Conservation (phyloP, 441 rosid species). For the Breynia disticha region DNA sequence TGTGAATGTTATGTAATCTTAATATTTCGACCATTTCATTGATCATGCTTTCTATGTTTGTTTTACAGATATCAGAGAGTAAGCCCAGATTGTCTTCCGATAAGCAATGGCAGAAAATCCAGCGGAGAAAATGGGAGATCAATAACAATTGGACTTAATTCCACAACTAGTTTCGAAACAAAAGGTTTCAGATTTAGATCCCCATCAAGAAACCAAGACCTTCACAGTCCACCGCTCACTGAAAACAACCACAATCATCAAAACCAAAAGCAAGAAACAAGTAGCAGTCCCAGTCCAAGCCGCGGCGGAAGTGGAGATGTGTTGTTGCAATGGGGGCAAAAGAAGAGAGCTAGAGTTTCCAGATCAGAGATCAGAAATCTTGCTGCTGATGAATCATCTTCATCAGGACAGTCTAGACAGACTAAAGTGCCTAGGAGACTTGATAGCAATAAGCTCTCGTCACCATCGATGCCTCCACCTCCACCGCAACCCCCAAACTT, state of each 20-base stretch:
- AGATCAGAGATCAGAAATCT: slow-evolving; percentile 36
- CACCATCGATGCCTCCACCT: slow-evolving; percentile 30
- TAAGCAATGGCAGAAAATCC: slow-evolving; percentile 35
- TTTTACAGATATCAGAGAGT: slow-evolving; percentile 59
- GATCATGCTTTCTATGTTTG: not conserved
- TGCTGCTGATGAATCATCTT: slow-evolving; percentile 23
- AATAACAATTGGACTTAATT: slow-evolving; percentile 10
- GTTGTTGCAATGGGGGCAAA: slow-evolving; percentile 61
- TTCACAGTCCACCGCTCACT: slow-evolving; percentile 14
- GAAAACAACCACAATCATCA: slow-evolving; percentile 7
- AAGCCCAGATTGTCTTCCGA: slow-evolving; percentile 43
- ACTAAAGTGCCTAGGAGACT: slow-evolving; percentile 24
- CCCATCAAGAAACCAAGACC: slow-evolving; percentile 28
- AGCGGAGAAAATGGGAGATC: slow-evolving; percentile 19
- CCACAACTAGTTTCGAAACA: slow-evolving; percentile 14
- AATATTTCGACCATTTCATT: not conserved
- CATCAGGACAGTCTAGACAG: slow-evolving; percentile 21
- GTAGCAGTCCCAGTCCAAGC: slow-evolving; percentile 12
- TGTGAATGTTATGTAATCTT: not conserved
- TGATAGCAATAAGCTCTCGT: slow-evolving; percentile 8
- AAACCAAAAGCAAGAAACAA: slow-evolving; percentile 11
- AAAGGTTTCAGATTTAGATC: slow-evolving; percentile 45
- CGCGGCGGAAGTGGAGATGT: slow-evolving; percentile 22
- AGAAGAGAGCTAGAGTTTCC: slow-evolving; percentile 49
- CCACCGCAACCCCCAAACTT: slow-evolving; percentile 14